Base-by-base conservation (phyloP, 2,329 filamentous ascomycete genomes). In the Plenodomus biglobosus region DNA sequence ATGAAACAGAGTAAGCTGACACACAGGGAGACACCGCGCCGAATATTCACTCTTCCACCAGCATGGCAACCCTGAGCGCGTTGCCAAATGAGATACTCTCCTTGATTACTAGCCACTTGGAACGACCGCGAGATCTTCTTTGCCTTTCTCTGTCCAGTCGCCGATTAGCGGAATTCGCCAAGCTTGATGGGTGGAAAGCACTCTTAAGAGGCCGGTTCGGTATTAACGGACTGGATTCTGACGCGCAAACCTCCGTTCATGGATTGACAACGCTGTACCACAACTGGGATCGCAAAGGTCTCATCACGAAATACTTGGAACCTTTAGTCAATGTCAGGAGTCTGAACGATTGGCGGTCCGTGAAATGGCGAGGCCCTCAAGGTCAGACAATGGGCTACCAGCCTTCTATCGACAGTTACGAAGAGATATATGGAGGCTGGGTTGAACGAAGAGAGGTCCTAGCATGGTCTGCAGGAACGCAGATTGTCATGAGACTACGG, bases 381-480 rank as follows among this genome's bases (percentile, higher is more conserved):
- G 74, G 75, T 1, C 77, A 76, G 71, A 85, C 74, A 46, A 80
- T 85, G 61, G 83, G 83, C 3, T 86, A 83, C 55, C 78, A 77
- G 19, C 83, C 84, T 16, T 74, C 75, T 36, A 75, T 85, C 40
- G 80, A 84, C 58, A 81, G 79, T 47, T 82, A 82, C 56, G 80
- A 84, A 56, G 68, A 72, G n/a, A 74, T 70, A 36, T 74, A 73
- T 2, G 66, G 68, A 8, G 44, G 51, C 1, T 69, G 67, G 47
- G 65, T 68, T 39, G 72, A 78, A 40, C 73, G 79, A 54, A 77
- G 75, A 57, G 82, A 85, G 59, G 76, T 82, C 0, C 64, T 86
- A 7, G 80, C 77, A 2, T 85, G 81, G 77, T 82, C 82, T 43
- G 83, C 83, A 11, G 84, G 80, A 1, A 78, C 83, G 2, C 76